Evolutionary conservation across 805 yeast genomes (phyloP), one percentile per base, ranked within the genome.

Genomic region (Cyberlindnera subsufficiens): DNA sequence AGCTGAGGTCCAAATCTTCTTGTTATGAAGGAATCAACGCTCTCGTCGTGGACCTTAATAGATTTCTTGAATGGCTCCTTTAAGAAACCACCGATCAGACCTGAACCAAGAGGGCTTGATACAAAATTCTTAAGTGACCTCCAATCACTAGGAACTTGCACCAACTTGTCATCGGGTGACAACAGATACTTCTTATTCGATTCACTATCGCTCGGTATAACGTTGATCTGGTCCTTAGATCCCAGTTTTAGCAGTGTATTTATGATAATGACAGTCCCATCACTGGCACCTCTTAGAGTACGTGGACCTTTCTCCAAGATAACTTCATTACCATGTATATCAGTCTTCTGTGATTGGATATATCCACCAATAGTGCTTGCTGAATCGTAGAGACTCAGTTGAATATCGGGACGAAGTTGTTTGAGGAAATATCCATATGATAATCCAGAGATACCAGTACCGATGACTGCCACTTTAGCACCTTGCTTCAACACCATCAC

Each of bases 401-500:
- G 62, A 16, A 86, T 53, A 59, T 89, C 96, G 0, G 96, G 96
- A 39, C 96, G 69, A n/a, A 87, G 60, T 42, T 74, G 75, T 30
- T 72, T 68, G 13, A 89, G 66, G 54, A 82, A 85, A 54, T 82
- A 84, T 1, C 84, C 77, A 56, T 75, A 85, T 3, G 88, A 68
- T 3, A 93, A 67, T 0, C 97, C 97, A 0, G 96, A 84, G 2
- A 91, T 75, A 0, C 99, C 99, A 1, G 86, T 82, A 0, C 99
- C 99, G 1, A 89, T 57, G 0, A 90, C 85, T 0, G 85, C 89
- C 2, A 89, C 80, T 17, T 61, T 61, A 1, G 77, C 51, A 37
- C 63, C 58, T 4, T 25, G 37, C 60, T 9, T 50, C 46, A 16
- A 38, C 16, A 45, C 16, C 46, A 43, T 46, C 18, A n/a, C 13